Base-by-base conservation (phyloP, 179 eudicot genomes). In the Beta lomatogona region DNA sequence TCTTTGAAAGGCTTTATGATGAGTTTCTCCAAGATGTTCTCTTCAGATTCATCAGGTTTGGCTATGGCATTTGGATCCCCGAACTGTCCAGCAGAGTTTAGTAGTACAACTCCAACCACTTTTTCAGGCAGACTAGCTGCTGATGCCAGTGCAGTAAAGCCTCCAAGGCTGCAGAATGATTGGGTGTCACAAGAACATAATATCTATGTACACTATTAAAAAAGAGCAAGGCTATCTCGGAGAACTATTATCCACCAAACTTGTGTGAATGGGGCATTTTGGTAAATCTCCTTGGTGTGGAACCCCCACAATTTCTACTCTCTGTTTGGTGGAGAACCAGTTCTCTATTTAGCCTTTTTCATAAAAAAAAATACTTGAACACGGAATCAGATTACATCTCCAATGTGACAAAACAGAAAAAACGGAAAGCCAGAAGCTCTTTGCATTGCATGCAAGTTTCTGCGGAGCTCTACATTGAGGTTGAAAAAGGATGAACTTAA, bases 31-130 rank as follows among this genome's bases (percentile, higher is more conserved):
- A 92, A 44, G 53, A 77, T 69, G 18, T 86, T 88, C 77, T 88
- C 97, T 85, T 92, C 89, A 55, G 94, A 67, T 71, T 88, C 86
- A 9, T 71, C 75, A 18, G 79, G 71, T 72, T 81, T 84, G 66
- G 77, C 80, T 72, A 80, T 85, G 66, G 77, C 80, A 83, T 75
- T 89, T 76, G 90, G 80, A 77, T 91, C 91, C 83, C 94, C 93
- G 82, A 96, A 96, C 77, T 91, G 99, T 73, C 98, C 99, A 9
- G 99, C 99, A 77, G 91, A 87, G 83, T 96, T 96, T 68, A 96
- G 71, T 71, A 96, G 88, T 22, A 85, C 96, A 69, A 94, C 81
- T 73, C 99, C 99, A 59, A 86, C 85, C 31, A 94, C 93, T 87
- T 91, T 91, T 80, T 96, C 93, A 36, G 90, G 93, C 84, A 92